Evolutionary conservation across 495 filamentous ascomycete genomes (phyloP).

Genomic region (Thozetella sp.): DNA sequence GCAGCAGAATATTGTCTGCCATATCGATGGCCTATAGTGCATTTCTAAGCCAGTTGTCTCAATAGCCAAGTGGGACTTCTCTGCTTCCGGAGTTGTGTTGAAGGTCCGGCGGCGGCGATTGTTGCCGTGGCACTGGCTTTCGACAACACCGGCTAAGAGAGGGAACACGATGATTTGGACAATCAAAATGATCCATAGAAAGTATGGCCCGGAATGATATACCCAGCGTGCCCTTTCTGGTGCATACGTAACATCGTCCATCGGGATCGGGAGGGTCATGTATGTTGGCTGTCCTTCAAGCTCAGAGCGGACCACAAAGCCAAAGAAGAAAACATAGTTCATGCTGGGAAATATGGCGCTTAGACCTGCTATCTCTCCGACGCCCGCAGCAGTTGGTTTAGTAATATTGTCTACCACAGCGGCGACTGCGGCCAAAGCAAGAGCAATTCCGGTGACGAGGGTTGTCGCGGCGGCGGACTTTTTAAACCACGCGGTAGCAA

Average conservation of each 20-base stretch:
- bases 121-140: constrained; percentile 69
- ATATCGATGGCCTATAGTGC: constrained; percentile 62
- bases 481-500: constrained; percentile 70
- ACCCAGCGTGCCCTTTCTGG: not conserved
- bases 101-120: constrained; percentile 58
- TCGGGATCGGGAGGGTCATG: not conserved
- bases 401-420: not conserved
- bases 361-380: constrained; percentile 4
- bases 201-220: not conserved
- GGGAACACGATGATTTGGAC: constrained; percentile 73
- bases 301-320: constrained; percentile 2
- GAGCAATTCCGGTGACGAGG: constrained; percentile 10
- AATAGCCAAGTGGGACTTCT: constrained; percentile 29
- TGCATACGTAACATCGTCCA: not conserved
- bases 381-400: constrained; percentile 1
- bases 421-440: constrained; percentile 11
- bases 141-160: constrained; percentile 65
- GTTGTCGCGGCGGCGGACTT: constrained; percentile 48
- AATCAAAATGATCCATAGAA: constrained; percentile 64
- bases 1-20: constrained; percentile 50
- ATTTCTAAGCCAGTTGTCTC: constrained; percentile 68
- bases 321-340: constrained; percentile 18
- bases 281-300: constrained; percentile 4
- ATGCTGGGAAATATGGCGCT: constrained; percentile 15
- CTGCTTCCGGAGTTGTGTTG: constrained; percentile 17